Percentiles rank a stretch among this genome's conserved stretches.
These are phyloP conservation scores for Colletotrichum sojae DNA, from an alignment of 2,329 filamentous ascomycete species.

Conservation along the genomic window DNA sequence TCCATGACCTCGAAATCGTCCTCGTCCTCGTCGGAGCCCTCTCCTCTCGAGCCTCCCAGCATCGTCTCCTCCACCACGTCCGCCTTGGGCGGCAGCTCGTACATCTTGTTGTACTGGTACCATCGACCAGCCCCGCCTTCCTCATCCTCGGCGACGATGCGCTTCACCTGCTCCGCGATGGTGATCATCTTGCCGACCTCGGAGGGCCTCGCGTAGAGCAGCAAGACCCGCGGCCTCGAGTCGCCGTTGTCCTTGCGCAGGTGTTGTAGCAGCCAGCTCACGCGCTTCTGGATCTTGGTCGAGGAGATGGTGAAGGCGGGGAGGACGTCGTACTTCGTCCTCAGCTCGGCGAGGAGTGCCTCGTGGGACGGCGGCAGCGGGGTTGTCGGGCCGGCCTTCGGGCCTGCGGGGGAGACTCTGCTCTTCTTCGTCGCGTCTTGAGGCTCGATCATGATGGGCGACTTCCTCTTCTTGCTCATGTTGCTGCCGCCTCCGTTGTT, in stretches of 20 bases:
- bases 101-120: slow-evolving; percentile 72
- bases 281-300: slow-evolving; percentile 70
- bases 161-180: slow-evolving; percentile 75
- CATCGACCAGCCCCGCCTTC: slow-evolving; percentile 49
- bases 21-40: slow-evolving; percentile 51
- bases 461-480: slow-evolving; percentile 34
- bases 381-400: slow-evolving; percentile 39
- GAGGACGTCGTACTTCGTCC: slow-evolving; percentile 64
- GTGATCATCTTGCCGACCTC: slow-evolving; percentile 77
- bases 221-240: slow-evolving; percentile 52
- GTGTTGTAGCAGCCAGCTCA: slow-evolving; percentile 61
- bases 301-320: slow-evolving; percentile 71
- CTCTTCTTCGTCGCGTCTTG: slow-evolving; percentile 30
- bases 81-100: slow-evolving; percentile 57
- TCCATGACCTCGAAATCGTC: slow-evolving; percentile 71
- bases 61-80: slow-evolving; percentile 60
- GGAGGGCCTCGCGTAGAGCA: slow-evolving; percentile 65
- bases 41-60: slow-evolving; percentile 47
- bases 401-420: slow-evolving; percentile 31
- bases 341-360: slow-evolving; percentile 59
- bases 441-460: slow-evolving; percentile 17
- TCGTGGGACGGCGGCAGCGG: slow-evolving; percentile 56
- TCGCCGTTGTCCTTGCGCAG: slow-evolving; percentile 49
- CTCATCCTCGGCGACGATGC: slow-evolving; percentile 59
- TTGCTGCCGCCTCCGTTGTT: neutral